Percentiles rank a stretch among this genome's conserved stretches.
These are phyloP conservation scores for Suhomyces kilbournensis DNA, from an alignment of 805 yeast genomes.

Conservation along the genomic window DNA sequence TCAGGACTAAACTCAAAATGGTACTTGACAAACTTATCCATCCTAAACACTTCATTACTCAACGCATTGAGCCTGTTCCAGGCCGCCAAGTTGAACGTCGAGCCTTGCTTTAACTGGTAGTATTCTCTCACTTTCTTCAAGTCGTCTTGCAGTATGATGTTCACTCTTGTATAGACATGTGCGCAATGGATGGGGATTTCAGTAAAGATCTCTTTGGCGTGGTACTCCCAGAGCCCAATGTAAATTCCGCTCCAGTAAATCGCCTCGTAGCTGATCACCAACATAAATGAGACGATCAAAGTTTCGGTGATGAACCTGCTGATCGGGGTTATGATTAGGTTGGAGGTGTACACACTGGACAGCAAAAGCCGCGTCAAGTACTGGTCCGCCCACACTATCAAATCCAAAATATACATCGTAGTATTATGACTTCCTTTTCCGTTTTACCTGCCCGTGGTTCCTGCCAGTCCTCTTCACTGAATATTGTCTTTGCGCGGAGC, in stretches of 20 bases:
- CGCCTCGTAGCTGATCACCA: constrained; percentile 34
- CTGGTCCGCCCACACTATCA: background rate
- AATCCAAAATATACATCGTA: background rate
- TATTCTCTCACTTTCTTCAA: constrained; percentile 21
- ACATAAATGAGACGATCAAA: constrained; percentile 20
- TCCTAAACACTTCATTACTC: constrained; percentile 17
- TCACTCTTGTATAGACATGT: constrained; percentile 57
- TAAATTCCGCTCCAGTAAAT: constrained; percentile 44
- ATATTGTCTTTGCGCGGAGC: background rate
- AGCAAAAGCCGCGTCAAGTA: constrained; percentile 6
- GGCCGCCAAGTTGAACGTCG: constrained; percentile 23
- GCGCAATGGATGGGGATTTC: constrained; percentile 80
- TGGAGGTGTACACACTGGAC: constrained; percentile 19
- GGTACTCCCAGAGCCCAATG: constrained; percentile 45
- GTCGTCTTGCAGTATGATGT: constrained; percentile 26
- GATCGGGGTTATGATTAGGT: constrained; percentile 22
- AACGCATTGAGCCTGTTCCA: constrained; percentile 19
- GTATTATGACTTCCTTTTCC: no score
- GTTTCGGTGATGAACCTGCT: constrained; percentile 29
- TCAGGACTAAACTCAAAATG: constrained; percentile 81
- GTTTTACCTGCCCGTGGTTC: no score
- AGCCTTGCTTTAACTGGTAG: constrained; percentile 24
- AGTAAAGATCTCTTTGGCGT: constrained; percentile 60
- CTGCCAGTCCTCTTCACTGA: no score
- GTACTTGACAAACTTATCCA: constrained; percentile 42